A percentile compares a stretch with the other conserved stretches of the same genome.
phyloP scores from a whole-genome alignment of 2,329 filamentous ascomycete species.

The Cryphonectria naterciae region DNA sequence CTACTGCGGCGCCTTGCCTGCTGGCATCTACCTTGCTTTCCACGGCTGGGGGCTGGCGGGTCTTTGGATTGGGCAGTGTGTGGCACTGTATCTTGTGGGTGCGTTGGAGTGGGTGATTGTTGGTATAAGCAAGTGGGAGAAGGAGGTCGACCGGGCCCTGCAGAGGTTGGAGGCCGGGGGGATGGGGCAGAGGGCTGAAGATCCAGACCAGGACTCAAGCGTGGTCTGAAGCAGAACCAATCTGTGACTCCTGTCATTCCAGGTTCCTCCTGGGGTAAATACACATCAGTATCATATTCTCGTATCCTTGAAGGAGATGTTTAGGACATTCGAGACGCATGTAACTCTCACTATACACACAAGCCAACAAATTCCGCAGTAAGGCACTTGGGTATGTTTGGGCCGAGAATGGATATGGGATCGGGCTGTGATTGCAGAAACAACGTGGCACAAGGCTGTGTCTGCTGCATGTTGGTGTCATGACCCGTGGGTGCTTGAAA shows the following conservation, averaged over 20 bases:
- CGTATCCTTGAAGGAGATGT: neutral
- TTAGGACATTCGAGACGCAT: neutral
- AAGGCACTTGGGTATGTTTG: neutral
- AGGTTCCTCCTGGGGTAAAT: neutral
- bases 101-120: constrained; percentile 80
- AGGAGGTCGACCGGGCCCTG: constrained; percentile 67
- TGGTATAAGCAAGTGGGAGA: constrained; percentile 75
- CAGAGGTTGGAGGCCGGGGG: constrained; percentile 64
- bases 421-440: neutral
- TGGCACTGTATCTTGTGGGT: constrained; percentile 80
- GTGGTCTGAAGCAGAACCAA: neutral
- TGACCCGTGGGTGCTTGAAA: neutral
- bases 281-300: neutral
- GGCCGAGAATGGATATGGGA: neutral
- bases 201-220: neutral
- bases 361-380: neutral
- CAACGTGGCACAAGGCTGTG: neutral
- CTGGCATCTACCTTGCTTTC: constrained; percentile 85
- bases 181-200: constrained; percentile 18
- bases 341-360: neutral
- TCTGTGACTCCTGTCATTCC: neutral
- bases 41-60: constrained; percentile 82
- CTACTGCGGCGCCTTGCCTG: constrained; percentile 78
- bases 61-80: constrained; percentile 82
- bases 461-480: neutral